Base-by-base conservation (phyloP, 1,139 yeast species). In the Saccharomycopsis hybrid region DNA sequence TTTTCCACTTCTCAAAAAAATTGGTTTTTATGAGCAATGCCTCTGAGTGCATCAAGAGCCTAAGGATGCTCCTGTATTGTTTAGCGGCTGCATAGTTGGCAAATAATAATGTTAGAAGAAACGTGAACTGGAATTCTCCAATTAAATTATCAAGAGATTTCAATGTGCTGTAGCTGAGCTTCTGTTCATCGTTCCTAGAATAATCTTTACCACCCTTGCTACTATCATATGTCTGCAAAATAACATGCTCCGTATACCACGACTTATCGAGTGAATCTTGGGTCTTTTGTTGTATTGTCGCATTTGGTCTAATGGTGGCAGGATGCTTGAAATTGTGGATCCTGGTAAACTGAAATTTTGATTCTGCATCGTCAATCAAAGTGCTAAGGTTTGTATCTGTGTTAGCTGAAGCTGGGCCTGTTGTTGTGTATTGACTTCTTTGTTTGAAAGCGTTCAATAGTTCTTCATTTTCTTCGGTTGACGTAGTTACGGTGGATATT, bases 41-140 rank as follows among this genome's bases (percentile, higher is more conserved):
- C 5, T 39, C 31, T 8, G 32, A 39, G 25, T 7, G 7, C 1
- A 13, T 5, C 13, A 39, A 39, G 24, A 45, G 9, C 28, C 24
- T 30, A 9, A 45, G 24, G 37, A 45, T 30, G 11, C 39, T 45
- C 13, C 39, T 45, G 41, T 45, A 45, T 32, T 45, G 48, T 11
- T 27, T 40, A 7, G 48, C 36, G 3, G 44, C 37, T 3, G 48
- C 44, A 31, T 31, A 72, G 57, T 73, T 75, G 7, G 73, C 76
- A 57, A 72, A 67, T 7, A 69, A 50, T 27, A 69, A 50, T 52
- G 65, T 60, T 50, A 68, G 62, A 13, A 72, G 43, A 54, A 60
- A 74, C 2, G 68, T 56, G 29, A 71, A 57, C 54, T 74, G 73
- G 31, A 73, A 55, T 51, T 74, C 78, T 4, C 75, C 71, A 29